phyloP scores from a whole-genome alignment of 768 basidiomycete species.

The Chlorophyllum brunneum region DNA sequence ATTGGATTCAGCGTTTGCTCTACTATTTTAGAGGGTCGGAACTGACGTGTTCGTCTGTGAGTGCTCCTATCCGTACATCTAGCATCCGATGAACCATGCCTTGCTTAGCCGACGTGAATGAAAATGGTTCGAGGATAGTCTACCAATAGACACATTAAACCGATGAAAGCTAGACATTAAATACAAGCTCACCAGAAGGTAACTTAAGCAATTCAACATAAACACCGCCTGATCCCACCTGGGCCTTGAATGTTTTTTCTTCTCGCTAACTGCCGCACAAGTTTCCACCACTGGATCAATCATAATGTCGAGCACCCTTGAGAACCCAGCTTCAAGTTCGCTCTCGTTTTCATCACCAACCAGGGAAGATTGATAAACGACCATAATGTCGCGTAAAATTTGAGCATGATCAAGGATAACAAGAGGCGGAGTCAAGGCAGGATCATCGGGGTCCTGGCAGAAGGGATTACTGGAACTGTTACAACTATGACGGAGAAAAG shows the following conservation, averaged over 20 bases:
- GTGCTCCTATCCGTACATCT: conserved; percentile 52
- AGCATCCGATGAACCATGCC: conserved; percentile 54
- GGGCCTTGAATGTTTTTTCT: conserved; percentile 49
- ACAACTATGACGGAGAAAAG: neutral
- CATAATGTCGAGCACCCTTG: conserved; percentile 77
- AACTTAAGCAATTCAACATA: conserved; percentile 80
- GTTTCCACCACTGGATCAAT: conserved; percentile 81
- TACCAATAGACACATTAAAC: conserved; percentile 20
- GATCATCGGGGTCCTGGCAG: conserved; percentile 61
- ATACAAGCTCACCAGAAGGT: conserved; percentile 60
- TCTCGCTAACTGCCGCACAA: conserved; percentile 64
- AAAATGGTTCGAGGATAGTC: conserved; percentile 63
- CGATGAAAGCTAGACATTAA: neutral
- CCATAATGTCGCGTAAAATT: conserved; percentile 84
- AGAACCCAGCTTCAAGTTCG: conserved; percentile 45
- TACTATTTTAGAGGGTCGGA: neutral
- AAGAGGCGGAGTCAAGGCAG: conserved; percentile 68
- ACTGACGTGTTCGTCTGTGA: conserved; percentile 85
- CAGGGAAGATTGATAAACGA: conserved; percentile 84
- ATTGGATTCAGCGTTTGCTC: conserved; percentile 4
- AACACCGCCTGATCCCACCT: conserved; percentile 84
- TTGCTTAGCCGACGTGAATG: conserved; percentile 64
- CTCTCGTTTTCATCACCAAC: conserved; percentile 56
- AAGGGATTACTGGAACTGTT: conserved; percentile 14
- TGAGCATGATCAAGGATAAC: conserved; percentile 79